These are phyloP conservation scores for Triticum aestivum DNA, from an alignment of 176 grass and related monocot genomes.

Conservation along the genomic window DNA sequence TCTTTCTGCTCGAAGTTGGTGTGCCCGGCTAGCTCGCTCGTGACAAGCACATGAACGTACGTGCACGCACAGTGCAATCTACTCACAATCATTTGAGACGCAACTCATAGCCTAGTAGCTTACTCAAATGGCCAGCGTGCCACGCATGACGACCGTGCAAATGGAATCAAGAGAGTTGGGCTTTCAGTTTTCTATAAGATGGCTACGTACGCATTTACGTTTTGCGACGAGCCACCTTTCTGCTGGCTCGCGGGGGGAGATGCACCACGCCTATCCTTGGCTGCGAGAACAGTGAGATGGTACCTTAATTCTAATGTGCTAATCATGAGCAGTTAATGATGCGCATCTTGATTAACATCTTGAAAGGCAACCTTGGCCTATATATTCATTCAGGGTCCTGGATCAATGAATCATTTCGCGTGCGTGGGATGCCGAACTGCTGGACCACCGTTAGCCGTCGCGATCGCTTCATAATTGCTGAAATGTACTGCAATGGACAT, in stretches of 20 bases:
- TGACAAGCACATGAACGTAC: background rate
- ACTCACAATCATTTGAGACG: constrained; percentile 1
- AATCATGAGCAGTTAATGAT: constrained; percentile 49
- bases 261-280: constrained; percentile 9
- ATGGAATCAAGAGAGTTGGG: constrained; percentile 36
- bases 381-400: background rate
- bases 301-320: constrained; percentile 32
- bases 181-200: background rate
- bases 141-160: constrained; percentile 20
- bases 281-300: constrained; percentile 27
- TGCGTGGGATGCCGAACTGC: background rate
- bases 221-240: constrained; percentile 7
- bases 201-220: background rate
- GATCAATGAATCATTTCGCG: constrained; percentile 25
- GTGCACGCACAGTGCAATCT: background rate
- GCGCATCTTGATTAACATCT: constrained; percentile 43
- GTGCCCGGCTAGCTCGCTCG: background rate
- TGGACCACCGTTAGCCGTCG: constrained; percentile 10
- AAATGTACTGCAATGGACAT: background rate
- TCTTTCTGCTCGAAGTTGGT: no score
- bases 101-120: background rate
- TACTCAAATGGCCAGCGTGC: background rate
- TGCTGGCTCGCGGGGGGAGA: background rate
- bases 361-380: constrained; percentile 34
- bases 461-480: background rate